phyloP scores from a whole-genome alignment of 2,329 filamentous ascomycete species.

The Talaromyces piceae region DNA sequence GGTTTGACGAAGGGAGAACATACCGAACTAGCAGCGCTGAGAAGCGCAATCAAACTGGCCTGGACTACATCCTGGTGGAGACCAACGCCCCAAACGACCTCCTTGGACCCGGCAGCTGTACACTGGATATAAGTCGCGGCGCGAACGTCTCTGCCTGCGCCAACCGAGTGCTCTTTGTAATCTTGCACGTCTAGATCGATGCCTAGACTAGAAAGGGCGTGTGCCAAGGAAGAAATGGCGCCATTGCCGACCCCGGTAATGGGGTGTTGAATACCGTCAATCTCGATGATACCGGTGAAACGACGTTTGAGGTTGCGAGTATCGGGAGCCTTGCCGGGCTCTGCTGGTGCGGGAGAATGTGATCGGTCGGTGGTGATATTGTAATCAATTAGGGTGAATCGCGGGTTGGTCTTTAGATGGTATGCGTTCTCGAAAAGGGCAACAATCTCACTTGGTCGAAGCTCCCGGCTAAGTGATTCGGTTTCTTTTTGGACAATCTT shows the following conservation, averaged over 20 bases:
- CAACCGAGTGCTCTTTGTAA: constrained; percentile 95
- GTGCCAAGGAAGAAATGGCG: constrained; percentile 79
- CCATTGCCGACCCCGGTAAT: constrained; percentile 80
- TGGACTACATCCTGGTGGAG: constrained; percentile 91
- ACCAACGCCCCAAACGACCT: constrained; percentile 78
- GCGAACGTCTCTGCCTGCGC: constrained; percentile 71
- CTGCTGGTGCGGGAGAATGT: constrained; percentile 60
- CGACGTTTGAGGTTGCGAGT: constrained; percentile 71
- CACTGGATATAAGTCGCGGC: constrained; percentile 96
- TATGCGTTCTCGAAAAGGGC: constrained; percentile 84
- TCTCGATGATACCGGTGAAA: constrained; percentile 76
- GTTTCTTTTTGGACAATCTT: constrained; percentile 76
- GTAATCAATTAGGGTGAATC: constrained; percentile 86
- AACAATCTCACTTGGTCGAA: constrained; percentile 75
- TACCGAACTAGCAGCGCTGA: constrained; percentile 80
- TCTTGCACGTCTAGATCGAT: constrained; percentile 86
- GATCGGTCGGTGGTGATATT: constrained; percentile 80
- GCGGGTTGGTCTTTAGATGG: constrained; percentile 72
- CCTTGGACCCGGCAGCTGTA: constrained; percentile 55
- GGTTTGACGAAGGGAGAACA: neutral
- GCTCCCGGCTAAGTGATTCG: constrained; percentile 73
- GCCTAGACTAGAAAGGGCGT: constrained; percentile 69
- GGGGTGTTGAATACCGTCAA: constrained; percentile 71
- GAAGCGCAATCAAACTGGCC: constrained; percentile 75
- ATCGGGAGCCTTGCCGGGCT: constrained; percentile 63